Percentiles rank a stretch among this genome's conserved stretches.
These are phyloP conservation scores for Penicillium pancosmium DNA, from an alignment of 495 filamentous ascomycete genomes.

Conservation along the genomic window DNA sequence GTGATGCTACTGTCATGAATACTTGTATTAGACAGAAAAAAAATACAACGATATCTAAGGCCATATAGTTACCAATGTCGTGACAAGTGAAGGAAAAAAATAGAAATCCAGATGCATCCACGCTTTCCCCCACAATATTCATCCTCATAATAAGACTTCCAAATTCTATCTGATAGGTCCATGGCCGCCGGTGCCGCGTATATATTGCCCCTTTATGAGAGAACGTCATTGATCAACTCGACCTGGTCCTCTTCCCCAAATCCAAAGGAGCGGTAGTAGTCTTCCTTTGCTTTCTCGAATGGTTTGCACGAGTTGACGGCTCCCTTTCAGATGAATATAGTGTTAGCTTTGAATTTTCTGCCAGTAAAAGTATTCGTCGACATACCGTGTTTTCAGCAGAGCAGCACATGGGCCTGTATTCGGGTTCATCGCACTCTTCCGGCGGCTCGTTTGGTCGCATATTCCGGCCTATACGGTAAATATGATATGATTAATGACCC, in stretches of 20 bases:
- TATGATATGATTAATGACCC: background rate
- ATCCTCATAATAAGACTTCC: background rate
- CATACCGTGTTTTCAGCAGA: slow-evolving; percentile 18
- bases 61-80: slow-evolving; percentile 15
- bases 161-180: background rate
- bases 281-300: slow-evolving; percentile 29
- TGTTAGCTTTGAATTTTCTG: background rate
- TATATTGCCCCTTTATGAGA: slow-evolving; percentile 11
- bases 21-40: slow-evolving; percentile 17
- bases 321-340: background rate
- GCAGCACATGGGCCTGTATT: slow-evolving; percentile 38
- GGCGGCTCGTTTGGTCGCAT: slow-evolving; percentile 26
- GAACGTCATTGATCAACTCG: slow-evolving; percentile 25
- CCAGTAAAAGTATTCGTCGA: background rate
- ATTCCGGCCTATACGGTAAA: slow-evolving; percentile 14
- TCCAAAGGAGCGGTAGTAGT: slow-evolving; percentile 23
- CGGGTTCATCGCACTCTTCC: slow-evolving; percentile 22
- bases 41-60: slow-evolving; percentile 13
- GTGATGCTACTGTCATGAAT: background rate
- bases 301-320: slow-evolving; percentile 25
- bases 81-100: slow-evolving; percentile 13
- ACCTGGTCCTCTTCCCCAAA: slow-evolving; percentile 12
- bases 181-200: background rate
- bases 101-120: slow-evolving; percentile 3
- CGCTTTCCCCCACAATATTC: background rate